Percentiles rank a stretch among this genome's conserved stretches.
Evolutionary conservation across 352 stramenopile genomes (phyloP).

Genomic region (Lagenidium giganteum): DNA sequence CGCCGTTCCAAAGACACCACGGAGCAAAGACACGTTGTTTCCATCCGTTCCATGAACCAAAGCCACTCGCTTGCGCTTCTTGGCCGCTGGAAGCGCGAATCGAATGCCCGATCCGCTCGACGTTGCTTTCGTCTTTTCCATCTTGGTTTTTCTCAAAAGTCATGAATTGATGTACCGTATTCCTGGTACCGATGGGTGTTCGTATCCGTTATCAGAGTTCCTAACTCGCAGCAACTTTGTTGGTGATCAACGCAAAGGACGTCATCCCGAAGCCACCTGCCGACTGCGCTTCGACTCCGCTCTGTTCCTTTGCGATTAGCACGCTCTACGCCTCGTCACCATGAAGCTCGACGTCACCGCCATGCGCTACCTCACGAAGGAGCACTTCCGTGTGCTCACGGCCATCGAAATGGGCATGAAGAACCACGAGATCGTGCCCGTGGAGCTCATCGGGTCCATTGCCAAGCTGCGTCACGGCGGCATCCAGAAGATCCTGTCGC

Average conservation of each 20-base stretch:
- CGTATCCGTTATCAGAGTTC: slow-evolving; percentile 1
- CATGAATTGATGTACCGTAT: background rate
- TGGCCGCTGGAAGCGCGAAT: slow-evolving; percentile 9
- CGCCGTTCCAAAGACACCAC: slow-evolving; percentile 2
- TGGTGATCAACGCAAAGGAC: slow-evolving; percentile 14
- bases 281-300: no score
- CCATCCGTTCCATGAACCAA: background rate
- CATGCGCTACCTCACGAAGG: slow-evolving; percentile 92
- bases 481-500: slow-evolving; percentile 96
- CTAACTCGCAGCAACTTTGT: slow-evolving; percentile 15
- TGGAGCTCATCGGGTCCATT: slow-evolving; percentile 95
- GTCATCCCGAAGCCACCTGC: no score
- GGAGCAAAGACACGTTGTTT: background rate
- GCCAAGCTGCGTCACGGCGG: slow-evolving; percentile 97
- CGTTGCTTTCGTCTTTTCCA: slow-evolving; percentile 1
- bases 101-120: no score
- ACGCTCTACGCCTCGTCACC: no score
- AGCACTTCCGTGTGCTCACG: slow-evolving; percentile 98
- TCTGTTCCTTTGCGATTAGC: no score
- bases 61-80: slow-evolving; percentile 17
- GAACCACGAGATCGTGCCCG: slow-evolving; percentile 97
- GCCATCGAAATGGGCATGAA: slow-evolving; percentile 99
- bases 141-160: background rate
- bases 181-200: background rate
- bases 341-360: slow-evolving; percentile 93